These are phyloP conservation scores for Trametes cubensis DNA, from an alignment of 768 basidiomycete genomes.

Conservation along the genomic window DNA sequence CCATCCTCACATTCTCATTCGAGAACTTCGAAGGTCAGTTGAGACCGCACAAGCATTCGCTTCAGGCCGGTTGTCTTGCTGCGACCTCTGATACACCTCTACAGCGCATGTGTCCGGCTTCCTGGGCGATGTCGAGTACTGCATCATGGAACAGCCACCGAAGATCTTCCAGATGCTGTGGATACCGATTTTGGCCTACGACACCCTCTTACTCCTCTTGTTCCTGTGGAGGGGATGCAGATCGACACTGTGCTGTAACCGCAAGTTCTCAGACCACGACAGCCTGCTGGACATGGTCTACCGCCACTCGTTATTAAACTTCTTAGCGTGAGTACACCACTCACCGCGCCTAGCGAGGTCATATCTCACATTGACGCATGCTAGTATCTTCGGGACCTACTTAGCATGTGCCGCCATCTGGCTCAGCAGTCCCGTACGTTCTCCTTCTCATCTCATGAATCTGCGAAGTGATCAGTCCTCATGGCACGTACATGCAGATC, in stretches of 20 bases:
- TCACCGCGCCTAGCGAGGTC: no score
- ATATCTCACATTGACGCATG: no score
- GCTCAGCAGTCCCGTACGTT: conserved; percentile 31
- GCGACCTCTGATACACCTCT: not conserved
- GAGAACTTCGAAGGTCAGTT: conserved; percentile 14
- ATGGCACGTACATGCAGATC: conserved; percentile 23
- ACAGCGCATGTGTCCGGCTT: conserved; percentile 18
- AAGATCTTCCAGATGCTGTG: conserved; percentile 19
- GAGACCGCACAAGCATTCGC: not conserved
- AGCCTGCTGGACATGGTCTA: conserved; percentile 30
- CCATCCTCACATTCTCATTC: conserved; percentile 31
- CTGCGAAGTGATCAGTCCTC: not conserved
- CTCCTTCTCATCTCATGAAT: not conserved
- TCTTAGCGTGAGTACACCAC: conserved; percentile 29
- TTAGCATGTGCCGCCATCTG: conserved; percentile 35
- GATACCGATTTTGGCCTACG: conserved; percentile 26
- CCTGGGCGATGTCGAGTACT: conserved; percentile 24
- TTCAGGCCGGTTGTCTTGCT: not conserved
- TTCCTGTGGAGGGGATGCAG: conserved; percentile 31
- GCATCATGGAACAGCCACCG: conserved; percentile 23
- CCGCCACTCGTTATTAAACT: conserved; percentile 31
- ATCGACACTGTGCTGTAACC: not conserved
- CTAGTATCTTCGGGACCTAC: conserved; percentile 35
- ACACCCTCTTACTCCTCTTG: conserved; percentile 29
- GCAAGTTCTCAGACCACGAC: conserved; percentile 11